Evolutionary conservation across 805 yeast species (phyloP).

Genomic region (Starmera pachycereana): DNA sequence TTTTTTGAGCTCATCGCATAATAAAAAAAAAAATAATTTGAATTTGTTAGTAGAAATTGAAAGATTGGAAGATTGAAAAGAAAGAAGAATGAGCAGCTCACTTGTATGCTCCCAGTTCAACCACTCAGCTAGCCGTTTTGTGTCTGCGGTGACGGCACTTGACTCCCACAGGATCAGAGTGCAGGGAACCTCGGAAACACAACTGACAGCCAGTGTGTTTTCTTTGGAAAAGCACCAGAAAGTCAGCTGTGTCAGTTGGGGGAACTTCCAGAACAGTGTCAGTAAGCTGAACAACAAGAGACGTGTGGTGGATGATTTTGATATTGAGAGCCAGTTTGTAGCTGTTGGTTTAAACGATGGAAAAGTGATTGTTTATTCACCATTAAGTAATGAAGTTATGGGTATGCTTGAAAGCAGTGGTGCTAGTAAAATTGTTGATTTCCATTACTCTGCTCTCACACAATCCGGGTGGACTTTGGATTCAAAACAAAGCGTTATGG

Average conservation of each 20-base stretch:
- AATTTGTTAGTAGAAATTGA: too few relatives aligned
- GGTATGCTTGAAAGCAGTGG: constrained; percentile 38
- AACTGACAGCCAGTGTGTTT: constrained; percentile 34
- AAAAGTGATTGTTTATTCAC: constrained; percentile 53
- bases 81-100: background rate
- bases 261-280: constrained; percentile 16
- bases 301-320: constrained; percentile 10
- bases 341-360: constrained; percentile 63
- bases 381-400: constrained; percentile 47
- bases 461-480: constrained; percentile 51
- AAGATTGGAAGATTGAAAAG: background rate
- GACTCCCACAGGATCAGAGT: constrained; percentile 64
- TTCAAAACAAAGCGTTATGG: constrained; percentile 42
- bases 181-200: constrained; percentile 37
- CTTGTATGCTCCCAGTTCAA: constrained; percentile 34
- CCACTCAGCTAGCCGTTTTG: constrained; percentile 48
- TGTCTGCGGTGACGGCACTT: constrained; percentile 55
- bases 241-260: constrained; percentile 46
- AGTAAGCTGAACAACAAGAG: constrained; percentile 10
- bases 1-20: background rate
- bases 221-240: constrained; percentile 41
- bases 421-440: constrained; percentile 38
- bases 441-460: constrained; percentile 33
- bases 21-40: background rate
- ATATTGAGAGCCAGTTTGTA: constrained; percentile 35